phyloP scores from a whole-genome alignment of 345 rosid species.

The Anacardium occidentale region DNA sequence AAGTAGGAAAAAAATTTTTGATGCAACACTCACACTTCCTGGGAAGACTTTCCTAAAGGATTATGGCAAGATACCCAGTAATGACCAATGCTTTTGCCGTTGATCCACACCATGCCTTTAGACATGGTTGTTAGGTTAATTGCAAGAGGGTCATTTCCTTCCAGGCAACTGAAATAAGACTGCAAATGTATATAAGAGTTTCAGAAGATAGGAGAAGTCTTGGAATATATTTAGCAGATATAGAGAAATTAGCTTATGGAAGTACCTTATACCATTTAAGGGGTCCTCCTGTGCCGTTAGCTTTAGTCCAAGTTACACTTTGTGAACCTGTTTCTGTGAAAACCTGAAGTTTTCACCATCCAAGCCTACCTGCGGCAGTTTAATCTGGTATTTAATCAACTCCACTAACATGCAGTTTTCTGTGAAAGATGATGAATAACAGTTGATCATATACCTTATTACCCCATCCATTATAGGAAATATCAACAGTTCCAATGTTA shows the following conservation, averaged over 20 bases:
- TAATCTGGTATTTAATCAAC: background rate
- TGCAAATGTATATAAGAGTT: slow-evolving; percentile 8
- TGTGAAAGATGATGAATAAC: background rate
- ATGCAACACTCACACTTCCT: slow-evolving; percentile 36
- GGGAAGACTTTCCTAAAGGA: slow-evolving; percentile 42
- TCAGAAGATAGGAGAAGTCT: background rate
- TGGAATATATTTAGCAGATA: background rate
- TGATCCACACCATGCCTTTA: slow-evolving; percentile 56
- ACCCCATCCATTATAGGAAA: slow-evolving; percentile 44
- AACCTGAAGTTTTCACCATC: slow-evolving; percentile 31
- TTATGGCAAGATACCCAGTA: slow-evolving; percentile 45
- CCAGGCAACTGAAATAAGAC: slow-evolving; percentile 40
- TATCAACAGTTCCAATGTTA: slow-evolving; percentile 47
- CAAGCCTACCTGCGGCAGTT: slow-evolving; percentile 34
- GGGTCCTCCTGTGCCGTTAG: slow-evolving; percentile 25
- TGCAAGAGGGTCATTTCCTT: slow-evolving; percentile 42
- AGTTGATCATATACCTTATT: slow-evolving; percentile 34
- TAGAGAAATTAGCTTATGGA: background rate
- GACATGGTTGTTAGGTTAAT: slow-evolving; percentile 33
- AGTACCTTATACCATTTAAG: slow-evolving; percentile 52
- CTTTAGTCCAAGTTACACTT: slow-evolving; percentile 33
- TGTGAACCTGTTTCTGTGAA: slow-evolving; percentile 31
- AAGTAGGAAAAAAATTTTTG: background rate
- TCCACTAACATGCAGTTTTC: background rate
- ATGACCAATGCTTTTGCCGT: slow-evolving; percentile 46